A percentile compares a stretch with the other conserved stretches of the same genome.
These are phyloP conservation scores for Populus trichocarpa DNA, from an alignment of 441 rosid genomes.

Conservation along the genomic window DNA sequence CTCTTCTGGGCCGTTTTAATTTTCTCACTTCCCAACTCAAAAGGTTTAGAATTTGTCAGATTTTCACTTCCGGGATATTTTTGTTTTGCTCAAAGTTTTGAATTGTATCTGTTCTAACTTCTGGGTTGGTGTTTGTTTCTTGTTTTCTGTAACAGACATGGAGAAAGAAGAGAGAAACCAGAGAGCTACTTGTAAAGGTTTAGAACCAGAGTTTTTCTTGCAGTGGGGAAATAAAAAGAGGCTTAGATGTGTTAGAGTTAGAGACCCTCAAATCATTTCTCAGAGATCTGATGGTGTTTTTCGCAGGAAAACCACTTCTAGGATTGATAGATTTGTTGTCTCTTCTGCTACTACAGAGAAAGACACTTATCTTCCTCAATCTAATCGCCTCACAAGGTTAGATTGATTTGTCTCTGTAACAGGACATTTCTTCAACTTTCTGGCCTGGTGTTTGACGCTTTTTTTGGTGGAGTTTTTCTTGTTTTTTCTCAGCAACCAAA, in stretches of 20 bases:
- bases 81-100: background rate
- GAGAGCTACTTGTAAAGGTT: conserved; percentile 34
- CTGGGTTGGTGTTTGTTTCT: background rate
- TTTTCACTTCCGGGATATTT: background rate
- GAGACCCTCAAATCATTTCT: conserved; percentile 49
- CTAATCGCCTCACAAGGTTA: conserved; percentile 63
- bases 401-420: background rate
- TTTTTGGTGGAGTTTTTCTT: background rate
- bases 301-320: conserved; percentile 46
- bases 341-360: conserved; percentile 34
- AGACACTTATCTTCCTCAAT: conserved; percentile 45
- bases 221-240: conserved; percentile 81
- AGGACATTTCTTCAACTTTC: background rate
- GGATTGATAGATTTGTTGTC: conserved; percentile 36
- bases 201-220: conserved; percentile 56
- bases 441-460: background rate
- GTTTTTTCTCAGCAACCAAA: conserved; percentile 30
- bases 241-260: conserved; percentile 69
- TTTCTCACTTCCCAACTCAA: background rate
- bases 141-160: conserved; percentile 25
- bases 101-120: background rate
- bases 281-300: conserved; percentile 44
- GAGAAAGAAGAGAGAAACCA: conserved; percentile 51
- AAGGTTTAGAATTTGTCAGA: background rate
- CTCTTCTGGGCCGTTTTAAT: conserved; percentile 7